A percentile compares a stretch with the other conserved stretches of the same genome.
These are phyloP conservation scores for Teratosphaeria destructans DNA, from an alignment of 2,329 filamentous ascomycete genomes.

Conservation along the genomic window DNA sequence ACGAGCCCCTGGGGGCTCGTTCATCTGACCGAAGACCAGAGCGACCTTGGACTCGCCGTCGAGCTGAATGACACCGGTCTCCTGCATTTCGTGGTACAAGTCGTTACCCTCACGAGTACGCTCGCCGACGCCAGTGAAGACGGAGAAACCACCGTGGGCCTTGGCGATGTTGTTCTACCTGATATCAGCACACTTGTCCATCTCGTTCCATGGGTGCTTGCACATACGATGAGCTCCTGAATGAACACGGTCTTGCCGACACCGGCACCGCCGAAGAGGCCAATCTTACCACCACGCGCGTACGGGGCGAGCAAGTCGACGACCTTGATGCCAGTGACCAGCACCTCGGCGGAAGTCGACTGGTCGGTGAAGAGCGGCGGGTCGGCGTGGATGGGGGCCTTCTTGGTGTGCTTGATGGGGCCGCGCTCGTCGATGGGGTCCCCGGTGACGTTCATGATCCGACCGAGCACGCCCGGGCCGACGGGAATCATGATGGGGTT, in stretches of 20 bases:
- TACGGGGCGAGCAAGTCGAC: slow-evolving; percentile 98
- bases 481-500: slow-evolving; percentile 93
- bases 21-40: slow-evolving; percentile 99
- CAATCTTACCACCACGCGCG: slow-evolving; percentile 99
- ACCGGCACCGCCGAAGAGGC: slow-evolving; percentile 99
- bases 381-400: slow-evolving; percentile 84
- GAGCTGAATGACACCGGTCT: slow-evolving; percentile 98
- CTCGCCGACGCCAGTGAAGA: slow-evolving; percentile 99
- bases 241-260: slow-evolving; percentile 99
- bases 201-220: background rate
- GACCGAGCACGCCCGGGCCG: slow-evolving; percentile 83
- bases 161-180: slow-evolving; percentile 98
- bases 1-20: slow-evolving; percentile 98
- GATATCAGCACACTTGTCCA: slow-evolving; percentile 16
- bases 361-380: slow-evolving; percentile 88
- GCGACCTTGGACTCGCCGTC: slow-evolving; percentile 99
- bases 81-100: slow-evolving; percentile 99
- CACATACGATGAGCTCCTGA: slow-evolving; percentile 86
- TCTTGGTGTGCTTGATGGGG: slow-evolving; percentile 88
- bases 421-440: slow-evolving; percentile 99
- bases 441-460: slow-evolving; percentile 99
- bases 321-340: slow-evolving; percentile 99
- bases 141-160: slow-evolving; percentile 99
- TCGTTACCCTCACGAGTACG: slow-evolving; percentile 99
- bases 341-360: slow-evolving; percentile 90